Base-by-base conservation (phyloP, 768 basidiomycete species). In the Termitomyces sp. region DNA sequence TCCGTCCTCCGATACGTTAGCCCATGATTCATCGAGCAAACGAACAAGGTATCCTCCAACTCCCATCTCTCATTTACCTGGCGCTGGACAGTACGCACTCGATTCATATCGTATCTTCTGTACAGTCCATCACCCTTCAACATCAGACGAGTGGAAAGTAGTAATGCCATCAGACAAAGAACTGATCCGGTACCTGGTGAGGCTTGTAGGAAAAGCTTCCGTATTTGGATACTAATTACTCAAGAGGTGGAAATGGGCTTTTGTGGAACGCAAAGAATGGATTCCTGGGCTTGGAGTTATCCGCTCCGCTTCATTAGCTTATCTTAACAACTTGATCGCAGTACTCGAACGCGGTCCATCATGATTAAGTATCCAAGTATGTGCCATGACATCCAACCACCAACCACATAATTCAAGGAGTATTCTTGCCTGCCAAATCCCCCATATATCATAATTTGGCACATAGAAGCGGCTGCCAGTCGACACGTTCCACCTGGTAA, bases 81-180 rank as follows among this genome's bases (percentile, higher is more conserved):
- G 89, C 0, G 77, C 85, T 1, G 89, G 91, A 0, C 74, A 77
- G 3, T 92, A 92, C 62, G 91, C 91, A 1, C 77, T 89, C 1
- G 90, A 92, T 69, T 90, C 87, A 5, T 89, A 89, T 66, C 80
- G 88, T 45, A 89, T 92, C 20, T 92, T 89, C 70, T 89, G 83
- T 61, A 73, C 71, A 62, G 63, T 61, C 45, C 59, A 72, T 63
- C 59, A 72, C 59, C 65, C 73, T 48, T 72, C 70, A 11, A 67
- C 60, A 10, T 71, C 73, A 8, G 77, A 80, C 11, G 84, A 84
- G 59, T 91, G 89, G 91, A 83, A 84, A 66, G 58, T 65, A 0
- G 88, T 91, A 14, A 73, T 78, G 66, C 88, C 91, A 0, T 69
- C 63, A 34, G 89, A 92, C 68, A 92, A 92, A 72, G 86, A 89